phyloP scores from a whole-genome alignment of 371 early-diverging fungal genomes.

The Blakeslea trispora region DNA sequence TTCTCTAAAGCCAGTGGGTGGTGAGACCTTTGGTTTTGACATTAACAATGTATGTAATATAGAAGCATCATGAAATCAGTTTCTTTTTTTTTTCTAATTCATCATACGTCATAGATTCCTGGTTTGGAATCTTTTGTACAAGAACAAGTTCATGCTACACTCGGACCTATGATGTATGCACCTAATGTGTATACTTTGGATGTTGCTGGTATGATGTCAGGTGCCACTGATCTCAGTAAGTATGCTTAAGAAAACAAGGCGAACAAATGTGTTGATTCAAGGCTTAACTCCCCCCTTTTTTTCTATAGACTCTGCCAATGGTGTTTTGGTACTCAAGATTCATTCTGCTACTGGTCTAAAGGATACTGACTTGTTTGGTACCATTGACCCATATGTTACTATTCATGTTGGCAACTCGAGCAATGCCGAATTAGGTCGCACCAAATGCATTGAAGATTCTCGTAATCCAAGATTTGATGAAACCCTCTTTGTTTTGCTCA shows the following conservation, averaged over 20 bases:
- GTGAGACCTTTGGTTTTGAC: conserved; percentile 86
- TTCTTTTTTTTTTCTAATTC: conserved; percentile 3
- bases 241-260: too few relatives aligned
- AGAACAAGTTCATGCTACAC: conserved; percentile 77
- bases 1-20: conserved; percentile 92
- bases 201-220: conserved; percentile 83
- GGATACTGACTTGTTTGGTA: conserved; percentile 83
- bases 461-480: conserved; percentile 50
- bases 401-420: conserved; percentile 71
- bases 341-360: conserved; percentile 80
- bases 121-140: conserved; percentile 80
- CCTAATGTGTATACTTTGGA: conserved; percentile 86
- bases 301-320: conserved; percentile 65
- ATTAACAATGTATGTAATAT: conserved; percentile 76
- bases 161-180: conserved; percentile 85
- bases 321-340: conserved; percentile 81
- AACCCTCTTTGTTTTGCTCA: conserved; percentile 45
- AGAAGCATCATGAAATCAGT: not conserved
- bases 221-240: conserved; percentile 52
- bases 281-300: too few relatives aligned
- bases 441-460: conserved; percentile 62
- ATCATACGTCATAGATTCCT: conserved; percentile 61
- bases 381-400: conserved; percentile 83
- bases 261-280: too few relatives aligned
- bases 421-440: conserved; percentile 58